These are phyloP conservation scores for Magnusiomyces suaveolens DNA, from an alignment of 1,139 yeast species.

Conservation along the genomic window DNA sequence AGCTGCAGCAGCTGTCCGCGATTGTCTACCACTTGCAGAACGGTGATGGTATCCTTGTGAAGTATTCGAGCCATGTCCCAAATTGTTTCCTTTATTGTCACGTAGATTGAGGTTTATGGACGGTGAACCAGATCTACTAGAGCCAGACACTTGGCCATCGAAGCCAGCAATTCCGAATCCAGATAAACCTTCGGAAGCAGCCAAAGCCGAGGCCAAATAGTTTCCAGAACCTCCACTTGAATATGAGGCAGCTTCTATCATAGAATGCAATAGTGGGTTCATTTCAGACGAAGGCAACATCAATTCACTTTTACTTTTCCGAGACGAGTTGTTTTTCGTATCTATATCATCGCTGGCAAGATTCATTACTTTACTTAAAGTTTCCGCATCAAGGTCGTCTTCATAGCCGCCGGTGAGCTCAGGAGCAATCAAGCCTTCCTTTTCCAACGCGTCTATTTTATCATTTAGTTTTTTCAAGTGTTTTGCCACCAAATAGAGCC, in stretches of 20 bases:
- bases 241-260: slow-evolving; percentile 4
- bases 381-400: neutral
- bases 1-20: neutral
- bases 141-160: neutral
- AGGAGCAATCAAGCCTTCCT: slow-evolving; percentile 65
- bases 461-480: slow-evolving; percentile 65
- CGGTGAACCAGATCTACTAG: neutral
- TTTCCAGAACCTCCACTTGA: neutral
- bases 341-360: neutral
- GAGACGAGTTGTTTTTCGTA: neutral
- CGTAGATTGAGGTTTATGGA: neutral
- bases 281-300: neutral
- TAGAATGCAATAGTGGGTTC: slow-evolving; percentile 2
- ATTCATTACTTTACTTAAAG: neutral
- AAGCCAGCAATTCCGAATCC: neutral
- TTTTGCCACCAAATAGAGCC: slow-evolving; percentile 63
- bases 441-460: slow-evolving; percentile 65
- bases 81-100: neutral
- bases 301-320: neutral
- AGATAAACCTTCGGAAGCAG: neutral
- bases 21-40: neutral
- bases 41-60: slow-evolving; percentile 1
- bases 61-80: neutral
- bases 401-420: slow-evolving; percentile 4
- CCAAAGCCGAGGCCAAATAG: neutral